phyloP scores from a whole-genome alignment of 192 early-diverging fungal genomes.

The Gryganskiella cystojenkinii region DNA sequence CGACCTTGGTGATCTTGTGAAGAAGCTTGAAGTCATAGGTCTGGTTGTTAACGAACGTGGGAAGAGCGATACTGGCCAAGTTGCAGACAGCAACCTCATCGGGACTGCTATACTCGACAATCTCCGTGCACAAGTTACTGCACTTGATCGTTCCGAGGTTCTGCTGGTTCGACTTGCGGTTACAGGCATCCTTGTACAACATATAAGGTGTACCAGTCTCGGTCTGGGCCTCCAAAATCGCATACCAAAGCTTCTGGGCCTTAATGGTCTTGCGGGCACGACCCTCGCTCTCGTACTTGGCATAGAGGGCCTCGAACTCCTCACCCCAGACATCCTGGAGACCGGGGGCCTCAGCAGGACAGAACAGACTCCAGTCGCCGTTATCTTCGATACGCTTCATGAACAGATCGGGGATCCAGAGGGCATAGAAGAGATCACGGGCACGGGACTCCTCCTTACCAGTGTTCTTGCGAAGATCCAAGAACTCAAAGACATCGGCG shows the following conservation, averaged over 20 bases:
- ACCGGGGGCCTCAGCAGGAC: slow-evolving; percentile 92
- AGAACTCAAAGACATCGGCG: slow-evolving; percentile 95
- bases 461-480: slow-evolving; percentile 97
- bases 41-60: slow-evolving; percentile 79
- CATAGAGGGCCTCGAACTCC: slow-evolving; percentile 89
- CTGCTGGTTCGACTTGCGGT: slow-evolving; percentile 99
- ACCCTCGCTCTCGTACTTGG: slow-evolving; percentile 85
- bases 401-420: slow-evolving; percentile 98
- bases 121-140: slow-evolving; percentile 98
- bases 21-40: slow-evolving; percentile 89
- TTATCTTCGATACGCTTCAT: slow-evolving; percentile 97
- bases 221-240: slow-evolving; percentile 94
- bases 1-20: slow-evolving; percentile 86
- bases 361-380: slow-evolving; percentile 95
- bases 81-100: slow-evolving; percentile 99
- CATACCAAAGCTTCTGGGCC: slow-evolving; percentile 98
- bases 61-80: slow-evolving; percentile 93
- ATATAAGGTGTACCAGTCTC: slow-evolving; percentile 99
- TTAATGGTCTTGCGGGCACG: slow-evolving; percentile 90
- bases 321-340: slow-evolving; percentile 95
- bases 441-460: slow-evolving; percentile 98
- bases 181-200: slow-evolving; percentile 99
- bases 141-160: slow-evolving; percentile 99
- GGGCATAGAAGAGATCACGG: slow-evolving; percentile 96
- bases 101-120: slow-evolving; percentile 95